Conservation (phyloP, 306 rosid genomes). For the Vigna angularis region DNA sequence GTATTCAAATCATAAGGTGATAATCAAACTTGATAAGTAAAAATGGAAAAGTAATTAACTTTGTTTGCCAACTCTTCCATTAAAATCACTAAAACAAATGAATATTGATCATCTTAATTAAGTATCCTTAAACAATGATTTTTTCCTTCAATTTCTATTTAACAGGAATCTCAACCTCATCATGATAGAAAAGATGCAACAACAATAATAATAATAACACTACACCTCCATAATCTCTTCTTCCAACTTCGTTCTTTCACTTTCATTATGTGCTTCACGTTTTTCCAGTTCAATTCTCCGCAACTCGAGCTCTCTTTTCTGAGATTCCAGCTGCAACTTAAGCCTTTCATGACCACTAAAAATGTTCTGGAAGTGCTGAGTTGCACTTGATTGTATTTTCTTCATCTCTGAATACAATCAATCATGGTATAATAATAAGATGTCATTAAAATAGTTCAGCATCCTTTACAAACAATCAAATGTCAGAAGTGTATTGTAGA, state of each 20-base stretch:
- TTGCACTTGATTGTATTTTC: slow-evolving; percentile 82
- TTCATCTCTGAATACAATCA: slow-evolving; percentile 66
- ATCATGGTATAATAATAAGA: slow-evolving; percentile 41
- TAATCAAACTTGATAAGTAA: slow-evolving; percentile 20
- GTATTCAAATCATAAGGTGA: slow-evolving; percentile 27
- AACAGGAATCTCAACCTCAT: slow-evolving; percentile 25
- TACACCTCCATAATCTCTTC: slow-evolving; percentile 85
- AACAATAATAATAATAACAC: slow-evolving; percentile 42
- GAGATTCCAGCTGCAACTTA: slow-evolving; percentile 83
- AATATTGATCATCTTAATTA: background rate
- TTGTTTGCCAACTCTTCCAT: slow-evolving; percentile 22
- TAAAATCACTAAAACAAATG: slow-evolving; percentile 16
- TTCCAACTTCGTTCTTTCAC: slow-evolving; percentile 77
- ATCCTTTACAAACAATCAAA: slow-evolving; percentile 31
- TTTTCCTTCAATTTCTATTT: slow-evolving; percentile 35
- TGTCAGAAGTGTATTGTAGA: slow-evolving; percentile 31
- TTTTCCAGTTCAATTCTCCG: slow-evolving; percentile 81
- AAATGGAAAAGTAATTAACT: slow-evolving; percentile 8
- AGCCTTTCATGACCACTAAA: slow-evolving; percentile 79
- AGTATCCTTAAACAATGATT: background rate
- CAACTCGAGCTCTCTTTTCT: slow-evolving; percentile 74
- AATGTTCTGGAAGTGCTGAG: slow-evolving; percentile 86
- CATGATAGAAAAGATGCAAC: slow-evolving; percentile 44
- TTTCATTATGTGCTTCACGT: slow-evolving; percentile 84
- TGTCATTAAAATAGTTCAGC: slow-evolving; percentile 26